phyloP scores from a whole-genome alignment of 805 yeast genomes.

The Candida nanaspora region DNA sequence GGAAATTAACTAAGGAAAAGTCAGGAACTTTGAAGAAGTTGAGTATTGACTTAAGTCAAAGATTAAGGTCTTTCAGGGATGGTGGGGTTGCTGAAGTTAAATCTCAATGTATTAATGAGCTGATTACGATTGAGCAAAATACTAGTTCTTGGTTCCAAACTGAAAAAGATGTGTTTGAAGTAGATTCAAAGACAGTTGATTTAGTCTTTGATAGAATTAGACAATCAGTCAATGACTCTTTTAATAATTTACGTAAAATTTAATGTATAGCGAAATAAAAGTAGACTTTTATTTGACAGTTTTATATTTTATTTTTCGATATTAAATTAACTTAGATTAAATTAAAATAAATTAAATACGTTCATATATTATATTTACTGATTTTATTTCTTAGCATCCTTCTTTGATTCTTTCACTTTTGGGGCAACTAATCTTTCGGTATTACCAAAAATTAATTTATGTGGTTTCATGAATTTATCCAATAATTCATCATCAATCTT shows the following conservation, averaged over 20 bases:
- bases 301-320: too few relatives aligned
- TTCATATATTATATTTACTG: not conserved
- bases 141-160: constrained; percentile 12
- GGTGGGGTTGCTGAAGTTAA: constrained; percentile 11
- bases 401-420: constrained; percentile 45
- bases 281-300: too few relatives aligned
- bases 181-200: constrained; percentile 8
- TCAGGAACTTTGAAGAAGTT: not conserved
- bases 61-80: constrained; percentile 8
- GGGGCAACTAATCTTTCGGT: constrained; percentile 68
- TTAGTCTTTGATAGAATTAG: constrained; percentile 6
- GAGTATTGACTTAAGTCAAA: constrained; percentile 1
- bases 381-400: constrained; percentile 5
- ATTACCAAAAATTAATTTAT: constrained; percentile 68
- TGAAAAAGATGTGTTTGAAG: constrained; percentile 10
- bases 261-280: too few relatives aligned
- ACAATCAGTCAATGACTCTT: constrained; percentile 9
- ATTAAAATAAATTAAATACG: not conserved
- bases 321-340: not conserved
- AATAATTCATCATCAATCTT: constrained; percentile 55
- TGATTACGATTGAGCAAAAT: constrained; percentile 4
- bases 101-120: constrained; percentile 4
- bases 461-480: constrained; percentile 75
- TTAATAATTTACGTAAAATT: constrained; percentile 8
- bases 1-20: not conserved